These are phyloP conservation scores for Debaryomyces fabryi DNA, from an alignment of 1,139 yeast species.

Conservation along the genomic window DNA sequence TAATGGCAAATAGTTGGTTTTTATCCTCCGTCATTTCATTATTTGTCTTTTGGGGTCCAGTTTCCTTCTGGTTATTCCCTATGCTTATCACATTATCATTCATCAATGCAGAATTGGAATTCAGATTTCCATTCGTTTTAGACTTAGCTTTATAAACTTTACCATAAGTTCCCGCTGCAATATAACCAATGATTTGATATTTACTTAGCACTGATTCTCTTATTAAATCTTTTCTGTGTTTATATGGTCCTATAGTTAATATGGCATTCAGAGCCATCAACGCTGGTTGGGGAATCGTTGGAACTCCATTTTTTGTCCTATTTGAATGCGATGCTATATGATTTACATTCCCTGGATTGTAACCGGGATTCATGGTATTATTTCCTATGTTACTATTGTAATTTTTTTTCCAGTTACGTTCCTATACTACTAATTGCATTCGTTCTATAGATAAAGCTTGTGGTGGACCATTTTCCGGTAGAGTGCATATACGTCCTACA, in stretches of 20 bases:
- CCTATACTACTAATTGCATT: background rate
- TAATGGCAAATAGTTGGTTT: slow-evolving; percentile 69
- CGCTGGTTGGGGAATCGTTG: slow-evolving; percentile 38
- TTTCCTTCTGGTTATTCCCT: slow-evolving; percentile 7
- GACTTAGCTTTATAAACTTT: slow-evolving; percentile 88
- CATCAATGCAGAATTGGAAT: slow-evolving; percentile 6
- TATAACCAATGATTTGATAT: slow-evolving; percentile 89
- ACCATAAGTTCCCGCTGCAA: slow-evolving; percentile 98
- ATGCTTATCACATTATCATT: slow-evolving; percentile 12
- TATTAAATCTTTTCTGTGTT: slow-evolving; percentile 68
- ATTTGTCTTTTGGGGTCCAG: slow-evolving; percentile 5
- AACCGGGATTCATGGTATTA: slow-evolving; percentile 2
- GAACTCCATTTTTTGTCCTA: slow-evolving; percentile 14
- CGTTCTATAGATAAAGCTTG: background rate
- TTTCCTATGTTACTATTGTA: background rate
- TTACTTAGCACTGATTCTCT: slow-evolving; percentile 75
- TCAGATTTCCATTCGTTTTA: slow-evolving; percentile 26
- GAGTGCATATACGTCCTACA: background rate
- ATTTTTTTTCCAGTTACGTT: background rate
- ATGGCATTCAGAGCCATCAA: slow-evolving; percentile 71
- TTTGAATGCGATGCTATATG: slow-evolving; percentile 2
- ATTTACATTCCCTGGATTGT: slow-evolving; percentile 1
- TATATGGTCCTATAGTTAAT: slow-evolving; percentile 72
- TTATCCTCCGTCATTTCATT: slow-evolving; percentile 9
- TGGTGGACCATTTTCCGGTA: background rate